Evolutionary conservation across 1,284 basidiomycete genomes (phyloP), one percentile per base, ranked within the genome.

Genomic region (Agroathelia rolfsii): DNA sequence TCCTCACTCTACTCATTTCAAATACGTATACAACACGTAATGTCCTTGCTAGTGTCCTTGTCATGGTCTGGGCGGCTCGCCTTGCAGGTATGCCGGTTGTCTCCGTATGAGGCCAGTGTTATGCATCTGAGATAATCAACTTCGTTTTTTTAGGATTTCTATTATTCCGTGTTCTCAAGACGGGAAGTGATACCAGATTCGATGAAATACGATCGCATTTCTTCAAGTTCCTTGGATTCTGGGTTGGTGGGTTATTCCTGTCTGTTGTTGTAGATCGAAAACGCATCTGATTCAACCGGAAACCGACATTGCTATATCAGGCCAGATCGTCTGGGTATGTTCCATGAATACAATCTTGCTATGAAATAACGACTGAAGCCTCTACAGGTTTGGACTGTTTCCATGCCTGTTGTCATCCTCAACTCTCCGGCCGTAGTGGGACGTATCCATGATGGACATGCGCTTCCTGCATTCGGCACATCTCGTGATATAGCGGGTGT

Each of bases 361-460:
- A 28, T n/a, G 18, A 23, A 9, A 13, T 6, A 17, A 16, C 14
- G 9, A 21, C 22, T 6, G 23, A 37, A 28, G 8, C 27, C 34
- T 24, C 41, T 43, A 3, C 45, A 73, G 73, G 72, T 79, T 10
- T 81, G 76, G 77, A 62, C 62, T 0, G 76, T 80, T 2, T 79
- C 76, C 1, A 55, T 82, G 0, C 78, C 79, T 2, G 47, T 78
- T 16, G 69, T 64, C 17, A 73, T 81, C 38, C 55, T 81, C 19
- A 81, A 83, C 47, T 82, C 80, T 2, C 77, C 76, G 2, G 66
- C 66, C 3, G 64, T 81, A 11, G 74, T 72, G 1, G 68, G 72
- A n/a, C n/a, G n/a, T 37, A 51, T 49, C 3, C 35, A 30, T 3
- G 43, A 45, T 9, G 59, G 60, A 3, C 68, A 66, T 2, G 64